Evolutionary conservation across 768 basidiomycete species (phyloP).

Genomic region (Filobasidium wieringae): DNA sequence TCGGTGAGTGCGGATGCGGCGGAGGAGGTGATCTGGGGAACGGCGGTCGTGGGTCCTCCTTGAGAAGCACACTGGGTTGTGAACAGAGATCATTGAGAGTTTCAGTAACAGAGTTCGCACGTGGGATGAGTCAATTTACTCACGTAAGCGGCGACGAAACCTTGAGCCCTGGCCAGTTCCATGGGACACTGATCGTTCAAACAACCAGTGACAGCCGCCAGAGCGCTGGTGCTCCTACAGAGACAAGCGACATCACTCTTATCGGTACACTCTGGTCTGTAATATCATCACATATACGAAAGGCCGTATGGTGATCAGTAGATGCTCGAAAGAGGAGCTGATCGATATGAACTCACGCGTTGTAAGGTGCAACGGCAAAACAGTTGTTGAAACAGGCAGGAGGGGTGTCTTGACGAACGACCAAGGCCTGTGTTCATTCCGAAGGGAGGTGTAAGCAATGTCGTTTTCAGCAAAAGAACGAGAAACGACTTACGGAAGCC

Average conservation of each 20-base stretch:
- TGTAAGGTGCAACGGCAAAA: background rate
- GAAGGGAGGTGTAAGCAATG: background rate
- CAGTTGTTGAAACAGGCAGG: background rate
- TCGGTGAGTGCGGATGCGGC: background rate
- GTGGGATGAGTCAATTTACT: background rate
- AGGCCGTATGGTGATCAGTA: too few species aligned
- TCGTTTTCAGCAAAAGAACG: background rate
- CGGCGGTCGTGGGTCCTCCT: background rate
- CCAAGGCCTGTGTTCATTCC: too few species aligned
- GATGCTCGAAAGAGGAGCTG: too few species aligned
- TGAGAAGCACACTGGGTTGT: background rate
- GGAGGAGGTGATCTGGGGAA: background rate
- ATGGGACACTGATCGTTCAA: background rate
- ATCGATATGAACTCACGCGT: background rate
- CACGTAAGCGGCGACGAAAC: background rate
- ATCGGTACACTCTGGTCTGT: too few species aligned
- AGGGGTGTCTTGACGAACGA: background rate
- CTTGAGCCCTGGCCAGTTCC: background rate
- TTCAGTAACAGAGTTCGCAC: background rate
- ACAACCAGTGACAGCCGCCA: background rate
- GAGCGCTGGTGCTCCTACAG: background rate
- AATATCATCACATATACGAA: too few species aligned
- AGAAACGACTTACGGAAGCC: background rate
- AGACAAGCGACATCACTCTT: background rate
- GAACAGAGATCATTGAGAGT: too few species aligned